These are phyloP conservation scores for Lentinula raphanica DNA, from an alignment of 768 basidiomycete genomes.

Conservation along the genomic window DNA sequence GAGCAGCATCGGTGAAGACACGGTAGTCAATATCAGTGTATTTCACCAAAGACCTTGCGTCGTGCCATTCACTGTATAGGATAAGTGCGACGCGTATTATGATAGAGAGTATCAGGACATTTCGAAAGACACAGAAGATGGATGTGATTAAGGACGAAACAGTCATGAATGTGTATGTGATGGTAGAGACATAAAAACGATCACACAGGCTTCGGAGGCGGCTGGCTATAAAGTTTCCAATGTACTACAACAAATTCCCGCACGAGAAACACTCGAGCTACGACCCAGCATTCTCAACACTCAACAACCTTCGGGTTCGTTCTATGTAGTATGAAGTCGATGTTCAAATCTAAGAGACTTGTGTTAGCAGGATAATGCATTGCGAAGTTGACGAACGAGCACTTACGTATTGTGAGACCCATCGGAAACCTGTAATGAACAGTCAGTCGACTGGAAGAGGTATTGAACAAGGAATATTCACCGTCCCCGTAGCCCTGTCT, in stretches of 20 bases:
- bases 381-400: background rate
- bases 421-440: slow-evolving; percentile 69
- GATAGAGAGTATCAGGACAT: slow-evolving; percentile 48
- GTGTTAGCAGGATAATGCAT: slow-evolving; percentile 1
- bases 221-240: background rate
- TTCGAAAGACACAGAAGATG: slow-evolving; percentile 38
- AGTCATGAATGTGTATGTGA: slow-evolving; percentile 7
- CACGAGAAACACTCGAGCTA: background rate
- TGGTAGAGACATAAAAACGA: background rate
- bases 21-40: slow-evolving; percentile 99
- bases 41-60: slow-evolving; percentile 75
- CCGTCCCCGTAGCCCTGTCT: slow-evolving; percentile 98
- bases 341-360: slow-evolving; percentile 30
- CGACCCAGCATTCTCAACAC: background rate
- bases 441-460: background rate
- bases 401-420: slow-evolving; percentile 95
- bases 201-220: background rate
- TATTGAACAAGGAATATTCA: slow-evolving; percentile 20
- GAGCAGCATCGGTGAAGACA: slow-evolving; percentile 90
- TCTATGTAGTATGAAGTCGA: background rate
- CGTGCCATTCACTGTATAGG: slow-evolving; percentile 87
- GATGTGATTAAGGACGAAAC: slow-evolving; percentile 13
- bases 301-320: background rate
- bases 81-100: slow-evolving; percentile 68
- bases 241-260: background rate